Percentiles rank a stretch among this genome's conserved stretches.
Conservation (phyloP, 2,329 filamentous ascomycete species). For the Verticillium nubilum region DNA sequence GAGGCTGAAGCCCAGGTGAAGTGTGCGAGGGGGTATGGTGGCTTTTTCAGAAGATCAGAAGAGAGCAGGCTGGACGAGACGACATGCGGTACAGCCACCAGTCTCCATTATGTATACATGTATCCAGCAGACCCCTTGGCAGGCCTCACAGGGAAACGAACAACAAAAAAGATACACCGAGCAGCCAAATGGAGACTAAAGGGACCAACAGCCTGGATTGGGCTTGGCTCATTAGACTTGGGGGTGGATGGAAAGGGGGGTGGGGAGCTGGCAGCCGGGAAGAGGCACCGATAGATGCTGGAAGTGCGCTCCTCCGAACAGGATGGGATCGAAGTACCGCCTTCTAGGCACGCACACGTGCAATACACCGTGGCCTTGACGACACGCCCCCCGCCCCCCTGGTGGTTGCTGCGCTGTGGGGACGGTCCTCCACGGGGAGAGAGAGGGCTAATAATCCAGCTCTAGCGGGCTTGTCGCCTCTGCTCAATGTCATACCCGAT, state of each 20-base stretch:
- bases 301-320: conserved; percentile 1
- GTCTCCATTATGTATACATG: background rate
- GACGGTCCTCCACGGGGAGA: conserved; percentile 3
- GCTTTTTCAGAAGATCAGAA: conserved; percentile 1
- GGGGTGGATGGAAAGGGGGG: background rate
- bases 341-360: conserved; percentile 14
- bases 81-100: background rate
- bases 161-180: conserved; percentile 10
- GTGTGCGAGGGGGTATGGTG: conserved; percentile 1
- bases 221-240: conserved; percentile 14
- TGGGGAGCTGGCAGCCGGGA: conserved; percentile 10
- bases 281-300: conserved; percentile 15
- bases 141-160: background rate
- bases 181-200: conserved; percentile 10
- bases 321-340: conserved; percentile 13
- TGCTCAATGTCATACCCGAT: background rate
- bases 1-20: background rate
- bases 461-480: conserved; percentile 5
- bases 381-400: conserved; percentile 6
- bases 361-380: conserved; percentile 1
- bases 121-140: background rate
- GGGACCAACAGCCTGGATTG: conserved; percentile 14
- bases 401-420: conserved; percentile 1
- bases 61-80: background rate
- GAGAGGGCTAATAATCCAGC: conserved; percentile 6